These are phyloP conservation scores for Tilletiaria anomala DNA, from an alignment of 1,284 basidiomycete genomes.

Conservation along the genomic window DNA sequence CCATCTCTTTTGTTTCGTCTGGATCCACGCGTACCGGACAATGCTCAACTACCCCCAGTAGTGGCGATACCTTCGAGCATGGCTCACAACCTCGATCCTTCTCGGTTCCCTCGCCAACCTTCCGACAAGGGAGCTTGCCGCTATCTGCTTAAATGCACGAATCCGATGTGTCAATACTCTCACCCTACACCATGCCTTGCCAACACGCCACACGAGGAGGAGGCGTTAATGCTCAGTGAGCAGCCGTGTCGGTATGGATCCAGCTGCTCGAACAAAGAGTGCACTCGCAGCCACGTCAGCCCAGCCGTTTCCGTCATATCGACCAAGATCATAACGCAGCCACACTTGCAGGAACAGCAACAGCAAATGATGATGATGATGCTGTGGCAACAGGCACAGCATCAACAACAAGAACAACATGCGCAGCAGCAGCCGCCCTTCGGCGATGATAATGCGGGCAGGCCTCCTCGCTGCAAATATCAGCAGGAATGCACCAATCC, in stretches of 20 bases:
- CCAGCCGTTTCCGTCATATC: slow-evolving; percentile 19
- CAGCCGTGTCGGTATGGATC: slow-evolving; percentile 22
- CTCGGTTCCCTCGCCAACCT: slow-evolving; percentile 20
- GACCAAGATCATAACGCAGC: slow-evolving; percentile 2
- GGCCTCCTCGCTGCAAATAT: slow-evolving; percentile 1
- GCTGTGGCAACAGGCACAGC: no score
- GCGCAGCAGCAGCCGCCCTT: neutral
- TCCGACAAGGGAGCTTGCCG: slow-evolving; percentile 21
- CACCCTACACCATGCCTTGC: slow-evolving; percentile 30
- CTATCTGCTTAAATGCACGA: slow-evolving; percentile 28
- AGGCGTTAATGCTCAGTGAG: slow-evolving; percentile 26
- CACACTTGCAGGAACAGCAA: neutral
- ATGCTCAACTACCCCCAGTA: slow-evolving; percentile 4
- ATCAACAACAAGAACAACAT: neutral
- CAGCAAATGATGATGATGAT: no score
- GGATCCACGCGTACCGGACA: slow-evolving; percentile 30
- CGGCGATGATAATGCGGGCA: neutral
- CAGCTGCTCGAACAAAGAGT: slow-evolving; percentile 24
- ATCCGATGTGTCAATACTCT: slow-evolving; percentile 28
- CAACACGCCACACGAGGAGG: slow-evolving; percentile 11
- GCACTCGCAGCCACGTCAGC: slow-evolving; percentile 27
- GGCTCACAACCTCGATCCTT: neutral
- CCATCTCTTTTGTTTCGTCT: slow-evolving; percentile 24
- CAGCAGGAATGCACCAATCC: slow-evolving; percentile 13
- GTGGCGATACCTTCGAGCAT: neutral